Base-by-base conservation (phyloP, 2,329 filamentous ascomycete species). In the Talaromyces sp. region DNA sequence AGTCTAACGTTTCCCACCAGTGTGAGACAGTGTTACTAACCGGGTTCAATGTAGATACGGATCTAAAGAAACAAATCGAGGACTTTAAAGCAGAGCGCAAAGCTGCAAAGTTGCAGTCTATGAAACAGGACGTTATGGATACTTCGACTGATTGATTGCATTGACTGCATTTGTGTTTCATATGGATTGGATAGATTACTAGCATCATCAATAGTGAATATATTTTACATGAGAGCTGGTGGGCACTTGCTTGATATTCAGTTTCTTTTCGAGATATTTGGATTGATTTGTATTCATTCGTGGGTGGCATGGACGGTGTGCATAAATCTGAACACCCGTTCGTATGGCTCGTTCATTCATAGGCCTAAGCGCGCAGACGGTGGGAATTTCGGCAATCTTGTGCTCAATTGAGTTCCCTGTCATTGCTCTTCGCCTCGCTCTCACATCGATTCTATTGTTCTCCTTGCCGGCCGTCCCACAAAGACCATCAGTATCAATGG, bases 31-130 rank as follows among this genome's bases (percentile, higher is more conserved):
- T 16, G 31, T 39, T 39, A n/a, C 52, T 56, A 16, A 56, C 33
- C n/a, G n/a, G 27, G n/a, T 22, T 39, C 11, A 16, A 13, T 43
- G 19, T 66, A 82, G 79, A 84, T 69, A 79, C 77, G 37, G 84
- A 85, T 57, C 76, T 90, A 69, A 86, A 85, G 72, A 82, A 81
- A 52, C 82, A 84, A 75, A 90, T 90, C 68, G 80, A 84, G 67
- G 80, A 78, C 2, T 90, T 87, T 78, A 87, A 84, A 71, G 78
- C 79, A 2, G 83, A 87, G 72, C 81, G 81, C 72, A 80, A 82
- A 68, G 78, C 81, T 37, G 78, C 77, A 68, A 82, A 78, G 68
- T 70, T 67, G 68, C 67, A 67, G 63, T 66, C 62, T 60, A 67
- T 65, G 39, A 57, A 61, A 66, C 48, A 27, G 67, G 62, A 65